These are phyloP conservation scores for Alliaria petiolata DNA, from an alignment of 345 rosid genomes.

Conservation along the genomic window DNA sequence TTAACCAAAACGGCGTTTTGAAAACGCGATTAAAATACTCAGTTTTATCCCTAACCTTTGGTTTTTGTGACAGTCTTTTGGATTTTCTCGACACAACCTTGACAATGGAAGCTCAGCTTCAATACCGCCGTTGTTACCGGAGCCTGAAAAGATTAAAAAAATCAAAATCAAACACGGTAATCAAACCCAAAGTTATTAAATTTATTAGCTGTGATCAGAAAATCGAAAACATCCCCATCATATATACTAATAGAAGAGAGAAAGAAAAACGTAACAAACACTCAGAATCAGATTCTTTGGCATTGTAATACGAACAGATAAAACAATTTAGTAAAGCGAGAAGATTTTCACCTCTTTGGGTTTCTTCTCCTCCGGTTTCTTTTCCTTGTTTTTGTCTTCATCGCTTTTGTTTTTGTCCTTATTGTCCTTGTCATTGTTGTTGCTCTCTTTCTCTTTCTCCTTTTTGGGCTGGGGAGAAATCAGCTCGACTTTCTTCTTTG, in stretches of 20 bases:
- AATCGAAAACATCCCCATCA: not conserved
- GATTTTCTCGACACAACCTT: conserved; percentile 57
- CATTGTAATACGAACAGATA: not conserved
- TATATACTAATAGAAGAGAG: not conserved
- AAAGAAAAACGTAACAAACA: not conserved
- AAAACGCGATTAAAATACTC: not conserved
- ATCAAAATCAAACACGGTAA: not conserved
- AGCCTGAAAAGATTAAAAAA: conserved; percentile 26
- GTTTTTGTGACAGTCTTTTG: conserved; percentile 38
- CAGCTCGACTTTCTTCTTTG: conserved; percentile 48
- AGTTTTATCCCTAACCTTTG: conserved; percentile 33
- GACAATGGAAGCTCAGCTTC: conserved; percentile 61
- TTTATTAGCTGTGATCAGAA: not conserved
- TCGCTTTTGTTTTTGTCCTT: conserved; percentile 37
- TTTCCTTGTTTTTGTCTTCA: conserved; percentile 34
- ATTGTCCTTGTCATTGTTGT: conserved; percentile 19
- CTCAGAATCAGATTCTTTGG: conserved; percentile 6
- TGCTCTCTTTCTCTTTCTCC: conserved; percentile 28
- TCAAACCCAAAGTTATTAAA: not conserved
- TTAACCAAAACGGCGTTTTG: not conserved
- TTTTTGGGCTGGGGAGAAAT: conserved; percentile 45
- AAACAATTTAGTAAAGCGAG: not conserved
- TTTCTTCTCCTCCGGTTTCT: conserved; percentile 43
- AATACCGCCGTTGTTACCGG: conserved; percentile 58
- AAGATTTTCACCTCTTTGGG: conserved; percentile 10